phyloP scores from a whole-genome alignment of 192 early-diverging fungal genomes.

The Dispira parvispora region DNA sequence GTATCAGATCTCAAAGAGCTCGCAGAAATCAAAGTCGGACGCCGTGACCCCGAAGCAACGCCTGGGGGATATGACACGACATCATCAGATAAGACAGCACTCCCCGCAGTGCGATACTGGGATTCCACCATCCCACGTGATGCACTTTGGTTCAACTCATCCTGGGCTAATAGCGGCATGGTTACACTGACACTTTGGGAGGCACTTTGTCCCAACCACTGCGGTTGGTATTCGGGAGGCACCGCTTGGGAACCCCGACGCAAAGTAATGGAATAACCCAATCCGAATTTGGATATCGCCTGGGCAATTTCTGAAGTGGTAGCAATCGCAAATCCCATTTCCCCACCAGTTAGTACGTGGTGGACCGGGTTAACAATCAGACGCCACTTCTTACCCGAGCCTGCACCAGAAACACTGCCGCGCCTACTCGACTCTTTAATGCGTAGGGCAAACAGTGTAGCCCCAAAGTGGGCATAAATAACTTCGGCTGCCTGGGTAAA shows the following conservation, averaged over 20 bases:
- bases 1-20: background rate
- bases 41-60: background rate
- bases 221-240: slow-evolving; percentile 10
- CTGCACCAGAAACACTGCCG: too few species aligned
- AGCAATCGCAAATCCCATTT: slow-evolving; percentile 42
- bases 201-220: background rate
- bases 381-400: background rate
- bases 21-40: background rate
- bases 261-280: background rate
- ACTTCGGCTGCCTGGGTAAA: slow-evolving; percentile 37
- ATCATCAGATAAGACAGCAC: background rate
- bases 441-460: slow-evolving; percentile 38
- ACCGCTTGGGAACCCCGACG: background rate
- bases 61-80: background rate
- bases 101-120: background rate
- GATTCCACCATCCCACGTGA: background rate
- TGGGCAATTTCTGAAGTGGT: slow-evolving; percentile 23
- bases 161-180: background rate
- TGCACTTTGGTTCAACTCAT: background rate
- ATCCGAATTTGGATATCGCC: slow-evolving; percentile 17
- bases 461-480: slow-evolving; percentile 37
- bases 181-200: background rate
- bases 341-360: slow-evolving; percentile 37
- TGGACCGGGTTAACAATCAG: slow-evolving; percentile 39
- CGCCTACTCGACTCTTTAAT: too few species aligned